Evolutionary conservation across 306 rosid genomes (phyloP).

Genomic region (Ziziphus jujuba): DNA sequence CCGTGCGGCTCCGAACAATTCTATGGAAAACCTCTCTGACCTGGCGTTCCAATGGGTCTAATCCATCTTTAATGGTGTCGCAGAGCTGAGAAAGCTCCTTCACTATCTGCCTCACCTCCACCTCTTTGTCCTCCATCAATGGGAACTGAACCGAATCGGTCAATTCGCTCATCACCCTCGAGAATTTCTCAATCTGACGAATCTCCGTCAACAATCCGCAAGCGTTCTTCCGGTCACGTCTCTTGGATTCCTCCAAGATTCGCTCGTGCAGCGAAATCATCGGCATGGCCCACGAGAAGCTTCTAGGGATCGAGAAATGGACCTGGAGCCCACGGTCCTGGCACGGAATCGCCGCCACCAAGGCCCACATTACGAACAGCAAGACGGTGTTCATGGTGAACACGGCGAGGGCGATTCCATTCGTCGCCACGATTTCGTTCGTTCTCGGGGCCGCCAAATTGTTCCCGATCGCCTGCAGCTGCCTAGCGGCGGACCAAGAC

Average conservation of each 20-base stretch:
- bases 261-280: slow-evolving; percentile 62
- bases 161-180: slow-evolving; percentile 62
- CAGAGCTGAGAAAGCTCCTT: slow-evolving; percentile 57
- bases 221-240: slow-evolving; percentile 67
- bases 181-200: slow-evolving; percentile 73
- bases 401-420: slow-evolving; percentile 60
- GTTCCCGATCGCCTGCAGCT: slow-evolving; percentile 77
- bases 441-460: slow-evolving; percentile 61
- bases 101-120: slow-evolving; percentile 64
- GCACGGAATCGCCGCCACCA: slow-evolving; percentile 97
- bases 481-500: slow-evolving; percentile 89
- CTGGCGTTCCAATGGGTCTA: slow-evolving; percentile 78
- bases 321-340: slow-evolving; percentile 85
- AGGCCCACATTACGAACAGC: slow-evolving; percentile 78
- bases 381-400: slow-evolving; percentile 60
- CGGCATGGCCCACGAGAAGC: slow-evolving; percentile 67
- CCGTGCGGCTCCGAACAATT: slow-evolving; percentile 70
- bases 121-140: slow-evolving; percentile 59
- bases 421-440: slow-evolving; percentile 53
- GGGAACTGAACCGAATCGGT: slow-evolving; percentile 74
- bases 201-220: slow-evolving; percentile 81
- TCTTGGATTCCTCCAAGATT: slow-evolving; percentile 75
- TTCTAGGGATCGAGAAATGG: slow-evolving; percentile 55
- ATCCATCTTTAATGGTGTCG: slow-evolving; percentile 54
- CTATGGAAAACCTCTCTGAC: slow-evolving; percentile 84